Base-by-base conservation (phyloP, 352 stramenopile species). In the Globisporangium polare region DNA sequence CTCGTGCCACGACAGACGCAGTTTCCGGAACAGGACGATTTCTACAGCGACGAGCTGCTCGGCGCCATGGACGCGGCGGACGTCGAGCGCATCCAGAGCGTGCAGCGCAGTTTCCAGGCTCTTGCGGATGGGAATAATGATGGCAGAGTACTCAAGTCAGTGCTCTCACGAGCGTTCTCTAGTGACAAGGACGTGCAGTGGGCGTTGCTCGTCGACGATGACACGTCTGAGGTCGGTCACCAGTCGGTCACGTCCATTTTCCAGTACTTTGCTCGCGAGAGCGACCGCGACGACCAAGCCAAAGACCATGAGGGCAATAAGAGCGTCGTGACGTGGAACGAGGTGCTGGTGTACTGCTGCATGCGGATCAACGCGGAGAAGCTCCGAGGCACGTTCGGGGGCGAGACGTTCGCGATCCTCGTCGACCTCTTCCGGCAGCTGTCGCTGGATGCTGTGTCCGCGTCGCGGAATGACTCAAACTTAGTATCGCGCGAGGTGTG, bases 1-100 rank as follows among this genome's bases (percentile, higher is more conserved):
- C 74, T 89, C 33, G 74, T 83, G 20, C 80, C 80, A 0, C 72
- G 80, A 47, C 72, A 88, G 47, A 72, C 72, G 33, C 80, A 89
- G 55, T 83, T 89, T 39, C 74, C 72, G 0, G 80, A 89, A n/a
- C 68, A 67, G 20, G 75, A 89, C 35, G 72, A 76, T 6, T 63
- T 68, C 24, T 84, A 72, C 49, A 46, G 66, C n/a, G 70, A 83
- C 18, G 72, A 86, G 26, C 52, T 89, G 50, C 20, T 88, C 49
- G 53, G 61, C 2, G 73, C 76, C 3, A 71, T 89, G 60, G 60
- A 65, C 43, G 50, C 53, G 5, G 47, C 53, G 29, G 67, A 73
- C 2, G 68, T 80, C 4, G 47, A 24, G 2, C 45, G 27, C 31
- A 61, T 89, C 3, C 60, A 80, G 29, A 39, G 54, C 20, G 59